A percentile compares a stretch with the other conserved stretches of the same genome.
These are phyloP conservation scores for Zymoseptoria brevis DNA, from an alignment of 2,329 filamentous ascomycete species.

Conservation along the genomic window DNA sequence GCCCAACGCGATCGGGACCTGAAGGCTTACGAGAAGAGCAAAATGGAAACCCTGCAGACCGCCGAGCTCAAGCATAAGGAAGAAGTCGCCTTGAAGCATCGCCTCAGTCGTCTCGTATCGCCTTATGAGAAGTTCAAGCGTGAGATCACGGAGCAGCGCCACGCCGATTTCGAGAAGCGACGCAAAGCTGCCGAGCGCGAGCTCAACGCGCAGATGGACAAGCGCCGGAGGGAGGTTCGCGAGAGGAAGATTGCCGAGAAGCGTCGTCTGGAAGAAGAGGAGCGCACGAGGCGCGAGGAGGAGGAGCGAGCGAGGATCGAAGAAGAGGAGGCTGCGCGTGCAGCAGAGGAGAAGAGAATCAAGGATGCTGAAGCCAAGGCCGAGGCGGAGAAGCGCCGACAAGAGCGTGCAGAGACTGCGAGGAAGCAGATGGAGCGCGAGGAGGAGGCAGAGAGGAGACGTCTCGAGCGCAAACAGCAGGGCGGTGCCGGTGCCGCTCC, in stretches of 20 bases:
- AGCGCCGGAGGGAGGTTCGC: constrained; percentile 78
- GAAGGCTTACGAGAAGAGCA: constrained; percentile 71
- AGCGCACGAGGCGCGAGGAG: constrained; percentile 69
- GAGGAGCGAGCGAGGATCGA: constrained; percentile 74
- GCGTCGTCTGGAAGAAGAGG: constrained; percentile 74
- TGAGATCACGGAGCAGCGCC: constrained; percentile 75
- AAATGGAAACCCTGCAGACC: constrained; percentile 68
- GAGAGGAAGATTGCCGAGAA: constrained; percentile 77
- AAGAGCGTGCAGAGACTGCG: constrained; percentile 37
- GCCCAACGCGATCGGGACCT: constrained; percentile 70
- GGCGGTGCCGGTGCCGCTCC: constrained; percentile 28
- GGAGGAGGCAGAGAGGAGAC: constrained; percentile 73
- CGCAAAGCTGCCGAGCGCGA: constrained; percentile 87
- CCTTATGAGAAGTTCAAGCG: constrained; percentile 76
- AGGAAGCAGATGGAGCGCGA: constrained; percentile 50
- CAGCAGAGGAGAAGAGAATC: constrained; percentile 67
- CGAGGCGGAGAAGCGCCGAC: constrained; percentile 57
- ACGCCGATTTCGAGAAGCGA: constrained; percentile 92
- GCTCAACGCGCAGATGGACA: constrained; percentile 81
- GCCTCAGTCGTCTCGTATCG: constrained; percentile 76
- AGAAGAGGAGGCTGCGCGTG: constrained; percentile 73
- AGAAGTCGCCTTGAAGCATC: constrained; percentile 87
- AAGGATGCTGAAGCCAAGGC: constrained; percentile 52
- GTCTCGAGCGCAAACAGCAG: constrained; percentile 53
- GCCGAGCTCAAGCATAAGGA: constrained; percentile 84